phyloP scores from a whole-genome alignment of 768 basidiomycete species.

The Tylopilus felleus region DNA sequence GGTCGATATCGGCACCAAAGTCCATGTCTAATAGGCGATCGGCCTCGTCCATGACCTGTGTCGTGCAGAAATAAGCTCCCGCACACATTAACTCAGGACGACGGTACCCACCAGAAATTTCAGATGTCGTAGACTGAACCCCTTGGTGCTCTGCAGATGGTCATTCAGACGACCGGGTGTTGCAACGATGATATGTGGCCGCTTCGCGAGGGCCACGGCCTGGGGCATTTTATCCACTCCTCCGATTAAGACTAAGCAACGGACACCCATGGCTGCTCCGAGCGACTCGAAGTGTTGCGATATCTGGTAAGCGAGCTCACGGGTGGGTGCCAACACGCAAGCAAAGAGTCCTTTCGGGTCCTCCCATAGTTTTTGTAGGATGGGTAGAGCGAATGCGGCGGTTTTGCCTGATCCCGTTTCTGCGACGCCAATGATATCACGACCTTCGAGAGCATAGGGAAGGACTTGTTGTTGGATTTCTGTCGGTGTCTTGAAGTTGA shows the following conservation, averaged over 20 bases:
- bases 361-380: constrained; percentile 94
- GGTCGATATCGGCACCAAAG: constrained; percentile 93
- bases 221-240: constrained; percentile 92
- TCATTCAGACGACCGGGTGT: constrained; percentile 92
- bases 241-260: constrained; percentile 90
- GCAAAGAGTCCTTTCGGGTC: constrained; percentile 93
- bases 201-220: constrained; percentile 86
- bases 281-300: constrained; percentile 93
- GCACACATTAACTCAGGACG: background rate
- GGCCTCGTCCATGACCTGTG: constrained; percentile 94
- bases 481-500: constrained; percentile 84
- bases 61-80: background rate
- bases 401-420: constrained; percentile 98
- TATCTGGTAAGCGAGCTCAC: constrained; percentile 97
- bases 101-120: constrained; percentile 74
- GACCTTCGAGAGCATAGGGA: constrained; percentile 84
- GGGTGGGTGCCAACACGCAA: constrained; percentile 93
- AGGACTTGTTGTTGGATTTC: constrained; percentile 85
- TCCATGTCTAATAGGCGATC: constrained; percentile 96
- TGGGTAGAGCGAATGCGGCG: constrained; percentile 93
- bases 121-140: constrained; percentile 80
- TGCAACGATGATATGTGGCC: constrained; percentile 92
- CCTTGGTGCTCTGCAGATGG: constrained; percentile 96
- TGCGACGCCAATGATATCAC: constrained; percentile 98
- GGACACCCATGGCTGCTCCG: constrained; percentile 89